Evolutionary conservation across 2,329 filamentous ascomycete species (phyloP).

Genomic region (Verticillium tricorpus): DNA sequence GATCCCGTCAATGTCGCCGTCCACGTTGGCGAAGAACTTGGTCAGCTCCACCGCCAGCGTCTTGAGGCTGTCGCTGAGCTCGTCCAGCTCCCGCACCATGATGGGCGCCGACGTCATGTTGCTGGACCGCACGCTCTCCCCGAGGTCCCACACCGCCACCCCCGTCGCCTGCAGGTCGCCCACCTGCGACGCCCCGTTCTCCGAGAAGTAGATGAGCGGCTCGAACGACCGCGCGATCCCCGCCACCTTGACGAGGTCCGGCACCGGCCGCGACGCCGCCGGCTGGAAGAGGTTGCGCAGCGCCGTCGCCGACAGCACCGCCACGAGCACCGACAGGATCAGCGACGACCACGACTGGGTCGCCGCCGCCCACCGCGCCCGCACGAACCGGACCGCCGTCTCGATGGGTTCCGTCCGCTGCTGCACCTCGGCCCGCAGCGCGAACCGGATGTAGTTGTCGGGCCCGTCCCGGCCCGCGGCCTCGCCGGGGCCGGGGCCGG

Average conservation of each 20-base stretch:
- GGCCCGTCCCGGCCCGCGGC: conserved; percentile 24
- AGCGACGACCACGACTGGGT: conserved; percentile 68
- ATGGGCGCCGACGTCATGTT: conserved; percentile 87
- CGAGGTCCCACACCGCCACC: conserved; percentile 90
- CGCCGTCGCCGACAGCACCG: conserved; percentile 60
- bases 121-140: conserved; percentile 81
- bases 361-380: conserved; percentile 52
- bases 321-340: conserved; percentile 55
- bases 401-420: conserved; percentile 84
- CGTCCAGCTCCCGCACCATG: conserved; percentile 82
- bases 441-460: conserved; percentile 75
- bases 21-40: conserved; percentile 88
- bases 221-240: conserved; percentile 88
- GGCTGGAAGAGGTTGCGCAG: conserved; percentile 66
- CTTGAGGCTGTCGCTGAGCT: conserved; percentile 80
- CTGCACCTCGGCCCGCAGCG: conserved; percentile 80
- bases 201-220: conserved; percentile 90
- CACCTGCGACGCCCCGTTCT: conserved; percentile 81
- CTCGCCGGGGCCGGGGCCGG: conserved; percentile 16
- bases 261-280: conserved; percentile 60
- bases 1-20: conserved; percentile 89
- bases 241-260: conserved; percentile 87
- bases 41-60: conserved; percentile 80
- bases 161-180: conserved; percentile 86
- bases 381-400: conserved; percentile 60